Conservation (phyloP, 768 basidiomycete species). For the Leccinellum rugosiceps region DNA sequence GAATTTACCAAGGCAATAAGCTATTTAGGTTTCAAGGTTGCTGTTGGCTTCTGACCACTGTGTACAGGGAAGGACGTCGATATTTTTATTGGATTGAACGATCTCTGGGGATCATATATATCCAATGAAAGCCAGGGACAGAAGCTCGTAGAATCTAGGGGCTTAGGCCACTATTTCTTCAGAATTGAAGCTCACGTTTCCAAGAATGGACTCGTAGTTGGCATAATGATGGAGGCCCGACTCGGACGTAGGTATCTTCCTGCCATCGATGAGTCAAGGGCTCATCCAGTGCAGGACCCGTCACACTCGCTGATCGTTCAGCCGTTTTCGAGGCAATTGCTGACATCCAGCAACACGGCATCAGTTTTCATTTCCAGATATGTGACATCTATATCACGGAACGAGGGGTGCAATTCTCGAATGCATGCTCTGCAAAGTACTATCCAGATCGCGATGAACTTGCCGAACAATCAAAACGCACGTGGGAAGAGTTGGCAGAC, state of each 20-base stretch:
- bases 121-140: slow-evolving; percentile 28
- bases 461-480: slow-evolving; percentile 14
- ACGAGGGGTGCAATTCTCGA: slow-evolving; percentile 27
- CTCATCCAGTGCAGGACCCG: slow-evolving; percentile 18
- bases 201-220: slow-evolving; percentile 28
- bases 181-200: slow-evolving; percentile 29
- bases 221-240: slow-evolving; percentile 29
- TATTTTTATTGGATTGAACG: slow-evolving; percentile 26
- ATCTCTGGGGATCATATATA: slow-evolving; percentile 22
- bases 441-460: slow-evolving; percentile 26
- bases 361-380: slow-evolving; percentile 16
- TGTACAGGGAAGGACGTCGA: slow-evolving; percentile 27
- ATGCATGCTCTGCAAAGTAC: slow-evolving; percentile 14
- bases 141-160: slow-evolving; percentile 28
- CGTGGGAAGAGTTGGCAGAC: slow-evolving; percentile 17
- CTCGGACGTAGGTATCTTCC: slow-evolving; percentile 24
- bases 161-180: slow-evolving; percentile 29
- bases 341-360: slow-evolving; percentile 31
- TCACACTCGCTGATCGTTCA: slow-evolving; percentile 24
- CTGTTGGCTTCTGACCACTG: background rate
- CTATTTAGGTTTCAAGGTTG: background rate
- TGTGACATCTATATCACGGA: slow-evolving; percentile 30
- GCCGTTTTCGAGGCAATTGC: slow-evolving; percentile 30
- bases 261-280: background rate
- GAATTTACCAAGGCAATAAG: slow-evolving; percentile 24